phyloP scores from a whole-genome alignment of 768 basidiomycete species.

The Tremella fuciformis region DNA sequence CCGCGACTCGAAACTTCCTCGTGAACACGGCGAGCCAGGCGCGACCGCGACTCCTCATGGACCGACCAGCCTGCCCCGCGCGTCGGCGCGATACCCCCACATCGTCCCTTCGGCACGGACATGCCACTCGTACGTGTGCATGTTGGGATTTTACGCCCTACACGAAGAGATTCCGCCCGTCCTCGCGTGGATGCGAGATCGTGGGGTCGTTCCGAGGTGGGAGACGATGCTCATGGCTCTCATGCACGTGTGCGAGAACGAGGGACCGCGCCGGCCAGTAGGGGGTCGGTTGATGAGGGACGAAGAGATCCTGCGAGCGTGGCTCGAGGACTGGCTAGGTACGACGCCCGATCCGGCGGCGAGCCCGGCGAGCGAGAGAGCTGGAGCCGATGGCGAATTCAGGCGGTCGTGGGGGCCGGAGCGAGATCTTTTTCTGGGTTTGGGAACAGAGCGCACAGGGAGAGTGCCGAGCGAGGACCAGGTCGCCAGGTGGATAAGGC shows the following conservation, averaged over 20 bases:
- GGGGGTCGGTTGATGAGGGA: constrained; percentile 32
- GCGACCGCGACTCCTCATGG: neutral
- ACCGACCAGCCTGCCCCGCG: constrained; percentile 12
- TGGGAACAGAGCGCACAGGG: constrained; percentile 1
- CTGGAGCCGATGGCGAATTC: too few relatives aligned
- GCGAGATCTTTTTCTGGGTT: too few relatives aligned
- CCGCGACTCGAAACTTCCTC: neutral
- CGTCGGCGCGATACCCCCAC: constrained; percentile 47
- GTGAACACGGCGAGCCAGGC: neutral
- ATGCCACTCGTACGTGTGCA: constrained; percentile 62
- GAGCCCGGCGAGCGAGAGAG: too few relatives aligned
- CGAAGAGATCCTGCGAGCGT: constrained; percentile 35
- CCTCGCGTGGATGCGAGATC: constrained; percentile 70
- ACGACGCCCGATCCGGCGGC: neutral
- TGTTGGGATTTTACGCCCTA: constrained; percentile 59
- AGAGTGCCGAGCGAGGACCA: constrained; percentile 32
- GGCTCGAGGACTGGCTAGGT: constrained; percentile 38
- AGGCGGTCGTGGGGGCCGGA: too few relatives aligned
- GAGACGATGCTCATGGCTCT: constrained; percentile 63
- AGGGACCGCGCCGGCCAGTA: constrained; percentile 53
- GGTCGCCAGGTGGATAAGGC: constrained; percentile 25
- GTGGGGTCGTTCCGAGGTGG: constrained; percentile 59
- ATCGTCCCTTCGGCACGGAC: constrained; percentile 59
- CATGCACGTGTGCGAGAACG: constrained; percentile 70
- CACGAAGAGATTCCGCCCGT: constrained; percentile 64